Evolutionary conservation across 106 monocot genomes (phyloP).

Genomic region (Dendrobium chrysotoxum): DNA sequence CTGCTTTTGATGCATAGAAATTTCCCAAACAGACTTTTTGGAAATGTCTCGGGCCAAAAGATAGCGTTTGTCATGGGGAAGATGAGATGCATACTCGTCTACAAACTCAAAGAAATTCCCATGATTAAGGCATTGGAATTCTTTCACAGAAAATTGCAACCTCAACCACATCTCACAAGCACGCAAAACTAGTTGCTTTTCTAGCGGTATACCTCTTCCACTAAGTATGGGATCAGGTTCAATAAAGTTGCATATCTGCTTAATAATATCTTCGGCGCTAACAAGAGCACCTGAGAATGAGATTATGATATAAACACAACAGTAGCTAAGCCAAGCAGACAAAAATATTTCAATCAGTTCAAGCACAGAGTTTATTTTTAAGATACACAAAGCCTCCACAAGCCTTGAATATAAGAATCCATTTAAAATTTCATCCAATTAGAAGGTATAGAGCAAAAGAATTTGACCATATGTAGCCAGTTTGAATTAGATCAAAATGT

Average conservation of each 20-base stretch:
- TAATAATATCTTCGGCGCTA: conserved; percentile 27
- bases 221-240: background rate
- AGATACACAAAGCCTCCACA: too few relatives aligned
- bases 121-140: conserved; percentile 38
- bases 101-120: conserved; percentile 49
- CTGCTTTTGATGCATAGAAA: conserved; percentile 33
- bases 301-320: too few relatives aligned
- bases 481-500: too few relatives aligned
- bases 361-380: too few relatives aligned
- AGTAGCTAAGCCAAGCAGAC: too few relatives aligned
- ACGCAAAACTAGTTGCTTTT: conserved; percentile 13
- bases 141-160: conserved; percentile 28
- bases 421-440: too few relatives aligned
- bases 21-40: conserved; percentile 12
- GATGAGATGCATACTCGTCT: conserved; percentile 17
- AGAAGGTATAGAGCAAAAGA: too few relatives aligned
- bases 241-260: conserved; percentile 29
- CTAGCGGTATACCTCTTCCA: conserved; percentile 3
- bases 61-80: conserved; percentile 22
- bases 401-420: too few relatives aligned
- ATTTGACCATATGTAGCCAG: too few relatives aligned
- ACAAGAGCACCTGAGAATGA: background rate
- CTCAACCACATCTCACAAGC: conserved; percentile 44
- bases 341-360: too few relatives aligned
- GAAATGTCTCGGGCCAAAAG: conserved; percentile 3